These are phyloP conservation scores for Podila verticillata DNA, from an alignment of 192 early-diverging fungal genomes.

Conservation along the genomic window DNA sequence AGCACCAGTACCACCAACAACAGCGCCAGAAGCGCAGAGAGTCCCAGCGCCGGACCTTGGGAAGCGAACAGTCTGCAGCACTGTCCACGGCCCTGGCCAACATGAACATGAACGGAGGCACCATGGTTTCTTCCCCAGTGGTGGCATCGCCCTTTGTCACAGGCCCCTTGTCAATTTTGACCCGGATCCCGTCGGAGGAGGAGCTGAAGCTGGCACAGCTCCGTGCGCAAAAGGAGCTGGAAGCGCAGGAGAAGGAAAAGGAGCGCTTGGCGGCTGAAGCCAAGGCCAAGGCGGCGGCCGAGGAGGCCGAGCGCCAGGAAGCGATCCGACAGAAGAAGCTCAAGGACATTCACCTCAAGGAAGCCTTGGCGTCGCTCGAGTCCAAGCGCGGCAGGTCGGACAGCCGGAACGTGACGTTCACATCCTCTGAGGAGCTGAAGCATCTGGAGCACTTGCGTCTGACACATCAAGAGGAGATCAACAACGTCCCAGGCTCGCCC, in stretches of 20 bases:
- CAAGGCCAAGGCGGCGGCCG: background rate
- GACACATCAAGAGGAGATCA: background rate
- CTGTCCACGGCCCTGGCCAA: constrained; percentile 30
- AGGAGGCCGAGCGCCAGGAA: background rate
- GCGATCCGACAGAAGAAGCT: constrained; percentile 11
- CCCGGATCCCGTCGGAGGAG: background rate
- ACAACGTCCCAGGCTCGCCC: background rate
- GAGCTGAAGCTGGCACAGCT: background rate
- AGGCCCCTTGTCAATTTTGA: background rate
- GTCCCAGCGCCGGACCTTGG: constrained; percentile 31
- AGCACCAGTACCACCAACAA: constrained; percentile 31
- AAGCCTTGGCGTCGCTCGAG: constrained; percentile 38
- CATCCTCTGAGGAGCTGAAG: constrained; percentile 35
- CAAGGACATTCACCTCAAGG: constrained; percentile 42
- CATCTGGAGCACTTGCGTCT: constrained; percentile 36
- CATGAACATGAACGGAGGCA: too few relatives aligned
- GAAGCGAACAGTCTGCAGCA: constrained; percentile 23
- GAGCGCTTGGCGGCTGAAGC: background rate
- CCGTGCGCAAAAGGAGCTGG: background rate
- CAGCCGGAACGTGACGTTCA: constrained; percentile 19
- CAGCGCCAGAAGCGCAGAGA: constrained; percentile 46
- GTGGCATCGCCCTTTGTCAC: background rate
- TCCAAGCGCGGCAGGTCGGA: constrained; percentile 20
- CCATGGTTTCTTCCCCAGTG: background rate
- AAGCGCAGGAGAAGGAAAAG: background rate